Percentiles rank a stretch among this genome's conserved stretches.
Evolutionary conservation across 495 filamentous ascomycete genomes (phyloP).

Genomic region (Xylaria sp.): DNA sequence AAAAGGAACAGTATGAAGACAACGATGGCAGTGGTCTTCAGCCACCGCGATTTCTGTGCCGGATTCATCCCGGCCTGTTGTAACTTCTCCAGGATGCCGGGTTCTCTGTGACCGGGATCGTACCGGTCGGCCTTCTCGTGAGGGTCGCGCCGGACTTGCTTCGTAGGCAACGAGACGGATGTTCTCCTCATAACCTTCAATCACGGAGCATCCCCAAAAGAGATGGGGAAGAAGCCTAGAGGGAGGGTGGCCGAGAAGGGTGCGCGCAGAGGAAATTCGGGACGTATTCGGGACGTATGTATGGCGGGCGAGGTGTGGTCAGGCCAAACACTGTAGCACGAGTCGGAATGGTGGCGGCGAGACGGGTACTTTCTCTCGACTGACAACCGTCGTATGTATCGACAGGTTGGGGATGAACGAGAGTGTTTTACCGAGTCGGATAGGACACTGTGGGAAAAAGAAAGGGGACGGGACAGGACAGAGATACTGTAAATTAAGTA

Average conservation of each 20-base stretch:
- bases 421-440: conserved; percentile 10
- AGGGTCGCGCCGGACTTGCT: conserved; percentile 61
- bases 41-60: conserved; percentile 74
- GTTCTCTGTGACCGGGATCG: conserved; percentile 50
- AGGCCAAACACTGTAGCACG: conserved; percentile 18
- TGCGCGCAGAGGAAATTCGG: conserved; percentile 13
- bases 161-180: conserved; percentile 65
- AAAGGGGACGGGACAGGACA: conserved; percentile 1
- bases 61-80: conserved; percentile 69
- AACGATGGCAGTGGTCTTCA: conserved; percentile 84
- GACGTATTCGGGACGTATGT: conserved; percentile 15
- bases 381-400: conserved; percentile 4
- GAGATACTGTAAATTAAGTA: no score
- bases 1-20: conserved; percentile 75
- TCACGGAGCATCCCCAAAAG: conserved; percentile 38
- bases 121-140: conserved; percentile 66
- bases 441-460: conserved; percentile 1
- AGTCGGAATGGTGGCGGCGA: not conserved
- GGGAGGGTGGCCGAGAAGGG: conserved; percentile 20
- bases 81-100: conserved; percentile 54
- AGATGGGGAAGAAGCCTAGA: conserved; percentile 26
- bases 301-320: conserved; percentile 9
- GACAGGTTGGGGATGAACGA: conserved; percentile 19
- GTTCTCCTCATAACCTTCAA: conserved; percentile 61
- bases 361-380: not conserved